A percentile compares a stretch with the other conserved stretches of the same genome.
Evolutionary conservation across 1,284 basidiomycete genomes (phyloP).

Genomic region (Pterulicium gracile): DNA sequence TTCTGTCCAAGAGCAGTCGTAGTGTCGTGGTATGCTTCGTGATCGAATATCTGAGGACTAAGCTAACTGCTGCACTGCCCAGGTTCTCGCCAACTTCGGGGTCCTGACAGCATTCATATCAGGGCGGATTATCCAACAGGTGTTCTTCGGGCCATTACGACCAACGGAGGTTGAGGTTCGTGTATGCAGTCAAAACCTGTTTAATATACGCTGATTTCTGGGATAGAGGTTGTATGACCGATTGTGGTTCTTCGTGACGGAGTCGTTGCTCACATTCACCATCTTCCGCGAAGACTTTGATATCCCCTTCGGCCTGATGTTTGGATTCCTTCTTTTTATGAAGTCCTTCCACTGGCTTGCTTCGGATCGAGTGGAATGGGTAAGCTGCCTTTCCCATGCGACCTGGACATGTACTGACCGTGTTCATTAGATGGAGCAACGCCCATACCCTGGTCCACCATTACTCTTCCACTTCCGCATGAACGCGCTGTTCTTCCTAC

Average conservation of each 20-base stretch:
- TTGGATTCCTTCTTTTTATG: constrained; percentile 85
- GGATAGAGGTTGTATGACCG: constrained; percentile 85
- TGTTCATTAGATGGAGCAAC: constrained; percentile 83
- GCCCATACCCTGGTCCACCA: constrained; percentile 78
- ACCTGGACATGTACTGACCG: constrained; percentile 5
- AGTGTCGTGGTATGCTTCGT: constrained; percentile 65
- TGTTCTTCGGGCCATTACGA: constrained; percentile 90
- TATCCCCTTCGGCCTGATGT: constrained; percentile 87
- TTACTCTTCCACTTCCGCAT: constrained; percentile 80
- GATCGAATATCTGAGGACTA: background rate
- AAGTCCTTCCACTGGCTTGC: constrained; percentile 99
- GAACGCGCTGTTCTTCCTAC: constrained; percentile 53
- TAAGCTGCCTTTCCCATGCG: constrained; percentile 28
- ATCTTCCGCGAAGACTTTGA: constrained; percentile 95
- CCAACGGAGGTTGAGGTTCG: constrained; percentile 87
- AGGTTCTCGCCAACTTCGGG: constrained; percentile 93
- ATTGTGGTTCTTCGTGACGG: constrained; percentile 96
- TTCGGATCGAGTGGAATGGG: constrained; percentile 92
- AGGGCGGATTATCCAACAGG: constrained; percentile 70
- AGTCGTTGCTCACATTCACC: constrained; percentile 90
- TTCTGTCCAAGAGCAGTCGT: constrained; percentile 85
- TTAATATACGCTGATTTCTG: constrained; percentile 2
- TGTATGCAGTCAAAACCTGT: constrained; percentile 7
- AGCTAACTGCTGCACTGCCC: constrained; percentile 8
- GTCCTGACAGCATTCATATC: constrained; percentile 68